A percentile compares a stretch with the other conserved stretches of the same genome.
phyloP scores from a whole-genome alignment of 257 asterid species.

The Nicotiana sylvestris region DNA sequence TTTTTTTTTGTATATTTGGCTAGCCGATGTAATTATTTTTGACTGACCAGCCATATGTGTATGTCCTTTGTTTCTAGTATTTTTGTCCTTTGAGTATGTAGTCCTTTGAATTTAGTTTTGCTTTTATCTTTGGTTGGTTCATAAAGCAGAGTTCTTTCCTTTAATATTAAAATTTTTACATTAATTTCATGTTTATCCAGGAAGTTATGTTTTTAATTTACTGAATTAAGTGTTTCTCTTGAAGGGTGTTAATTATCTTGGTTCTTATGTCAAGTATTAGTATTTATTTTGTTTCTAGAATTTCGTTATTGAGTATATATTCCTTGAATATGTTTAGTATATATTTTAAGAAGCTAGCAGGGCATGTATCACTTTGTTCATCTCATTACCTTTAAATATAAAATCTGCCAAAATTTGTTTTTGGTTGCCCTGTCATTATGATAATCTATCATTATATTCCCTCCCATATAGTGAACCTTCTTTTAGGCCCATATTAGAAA shows the following conservation, averaged over 20 bases:
- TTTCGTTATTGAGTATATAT: neutral
- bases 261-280: neutral
- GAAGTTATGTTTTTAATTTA: neutral
- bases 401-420: conserved; percentile 16
- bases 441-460: conserved; percentile 28
- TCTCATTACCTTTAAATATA: neutral
- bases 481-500: neutral
- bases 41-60: too few species aligned
- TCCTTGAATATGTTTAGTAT: neutral
- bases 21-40: too few species aligned
- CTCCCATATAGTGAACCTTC: neutral
- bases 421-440: conserved; percentile 18
- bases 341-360: neutral
- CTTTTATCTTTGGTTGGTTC: neutral
- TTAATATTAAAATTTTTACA: neutral
- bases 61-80: neutral
- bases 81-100: neutral
- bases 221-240: neutral
- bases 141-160: neutral
- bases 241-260: conserved; percentile 1
- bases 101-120: neutral
- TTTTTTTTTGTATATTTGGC: too few species aligned
- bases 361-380: neutral
- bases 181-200: neutral
- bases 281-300: neutral